Conservation (phyloP, 164 flowering plant genomes). For the Amborella trichopoda region DNA sequence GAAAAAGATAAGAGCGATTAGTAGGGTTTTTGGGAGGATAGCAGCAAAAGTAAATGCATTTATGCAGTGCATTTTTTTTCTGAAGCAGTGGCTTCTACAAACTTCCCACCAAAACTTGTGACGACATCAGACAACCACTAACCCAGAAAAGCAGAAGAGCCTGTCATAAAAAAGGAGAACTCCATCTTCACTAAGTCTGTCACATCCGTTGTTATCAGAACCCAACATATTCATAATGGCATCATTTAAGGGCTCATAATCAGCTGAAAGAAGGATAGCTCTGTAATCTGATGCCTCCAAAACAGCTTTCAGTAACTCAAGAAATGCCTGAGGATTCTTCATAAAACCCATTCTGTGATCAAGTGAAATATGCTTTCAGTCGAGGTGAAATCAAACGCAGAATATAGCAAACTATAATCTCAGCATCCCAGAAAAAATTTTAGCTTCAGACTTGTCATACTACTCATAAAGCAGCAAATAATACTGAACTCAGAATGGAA, state of each 20-base stretch:
- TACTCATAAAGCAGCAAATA: no score
- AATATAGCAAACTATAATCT: no score
- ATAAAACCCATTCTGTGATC: conserved; percentile 95
- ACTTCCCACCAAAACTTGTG: no score
- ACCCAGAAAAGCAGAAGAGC: conserved; percentile 86
- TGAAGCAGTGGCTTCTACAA: no score
- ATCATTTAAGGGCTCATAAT: conserved; percentile 61
- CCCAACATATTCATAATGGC: conserved; percentile 24
- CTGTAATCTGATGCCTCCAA: conserved; percentile 33
- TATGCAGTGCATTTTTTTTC: no score
- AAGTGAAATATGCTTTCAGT: not conserved
- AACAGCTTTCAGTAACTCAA: conserved; percentile 45
- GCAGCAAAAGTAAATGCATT: no score
- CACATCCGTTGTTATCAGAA: conserved; percentile 8
- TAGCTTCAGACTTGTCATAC: no score
- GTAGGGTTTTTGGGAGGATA: no score
- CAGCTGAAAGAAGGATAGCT: conserved; percentile 69
- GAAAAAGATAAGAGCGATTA: no score
- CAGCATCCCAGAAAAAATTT: no score
- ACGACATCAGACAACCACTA: conserved; percentile 12
- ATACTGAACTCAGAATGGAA: no score
- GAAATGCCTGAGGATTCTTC: conserved; percentile 59
- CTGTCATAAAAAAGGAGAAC: conserved; percentile 33
- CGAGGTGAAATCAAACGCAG: no score
- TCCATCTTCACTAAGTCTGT: conserved; percentile 21